Evolutionary conservation across 2,329 filamentous ascomycete genomes (phyloP), one percentile per base, ranked within the genome.

Genomic region (Alternaria ventricosa): DNA sequence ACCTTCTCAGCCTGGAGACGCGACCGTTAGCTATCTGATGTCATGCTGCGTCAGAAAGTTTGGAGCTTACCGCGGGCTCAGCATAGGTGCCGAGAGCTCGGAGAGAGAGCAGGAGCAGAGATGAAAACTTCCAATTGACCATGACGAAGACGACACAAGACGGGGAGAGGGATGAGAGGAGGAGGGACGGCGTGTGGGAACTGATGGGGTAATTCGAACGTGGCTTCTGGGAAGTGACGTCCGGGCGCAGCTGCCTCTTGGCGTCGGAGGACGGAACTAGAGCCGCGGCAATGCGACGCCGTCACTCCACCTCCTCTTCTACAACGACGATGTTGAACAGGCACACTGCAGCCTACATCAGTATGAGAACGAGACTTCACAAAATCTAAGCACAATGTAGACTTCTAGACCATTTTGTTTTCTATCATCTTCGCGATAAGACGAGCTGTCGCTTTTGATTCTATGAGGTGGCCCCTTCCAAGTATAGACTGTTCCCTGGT

Each of bases 101-200:
- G 74, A 92, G 83, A 66, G 91, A 90, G 81, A 93, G 84, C 66
- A 94, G 82, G 72, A 90, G 89, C 74, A 95, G 83, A 63, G 90
- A 85, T 73, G 92, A 88, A 75, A 92, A 86, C 83, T 89, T 90
- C 82, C 92, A 86, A 78, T 87, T 88, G 83, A 90, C 88, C 92
- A 96, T 96, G 78, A 79, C 77, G 72, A 58, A 72, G 66, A 65
- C 68, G 63, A 55, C 28, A 30, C 66, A 57, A 63, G 50, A 43
- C 59, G 41, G 55, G 61, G 57, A 28, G 70, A 70, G 67, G 59
- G 55, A 54, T 45, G 45, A 58, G 61, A 45, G 60, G 46, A 36
- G n/a, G 54, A 57, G 43, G 33, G 51, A 56, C 54, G 45, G 57
- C 55, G 58, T 62, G 62, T 57, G 56, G 54, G 36, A 66, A 60